Conservation (phyloP, 2,329 filamentous ascomycete genomes). For the Thielaviopsis punctulata region DNA sequence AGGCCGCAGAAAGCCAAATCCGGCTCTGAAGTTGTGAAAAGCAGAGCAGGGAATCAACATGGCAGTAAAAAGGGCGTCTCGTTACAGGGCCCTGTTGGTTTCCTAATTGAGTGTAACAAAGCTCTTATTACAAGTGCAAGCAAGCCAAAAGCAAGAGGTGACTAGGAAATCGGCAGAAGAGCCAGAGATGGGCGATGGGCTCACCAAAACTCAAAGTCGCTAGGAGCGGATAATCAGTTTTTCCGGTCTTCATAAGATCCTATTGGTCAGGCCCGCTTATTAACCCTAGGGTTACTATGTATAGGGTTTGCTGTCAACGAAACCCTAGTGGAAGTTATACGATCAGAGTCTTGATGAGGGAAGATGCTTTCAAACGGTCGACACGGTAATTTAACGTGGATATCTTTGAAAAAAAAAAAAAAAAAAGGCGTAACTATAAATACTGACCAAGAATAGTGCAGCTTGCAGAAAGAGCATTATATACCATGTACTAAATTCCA, state of each 20-base stretch:
- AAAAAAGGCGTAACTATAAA: neutral
- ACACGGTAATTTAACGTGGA: too few species aligned
- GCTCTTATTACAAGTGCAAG: neutral
- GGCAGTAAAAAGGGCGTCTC: neutral
- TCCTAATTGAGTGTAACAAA: neutral
- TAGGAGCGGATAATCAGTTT: neutral
- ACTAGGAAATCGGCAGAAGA: neutral
- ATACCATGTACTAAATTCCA: too few species aligned
- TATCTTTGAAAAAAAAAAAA: neutral
- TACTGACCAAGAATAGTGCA: neutral
- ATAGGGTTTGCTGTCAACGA: neutral
- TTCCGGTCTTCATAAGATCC: neutral
- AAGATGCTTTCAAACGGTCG: neutral
- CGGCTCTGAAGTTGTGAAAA: neutral
- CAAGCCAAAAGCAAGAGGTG: neutral
- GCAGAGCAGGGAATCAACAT: neutral
- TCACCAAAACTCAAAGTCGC: neutral
- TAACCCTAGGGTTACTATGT: neutral
- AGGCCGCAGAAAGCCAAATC: neutral
- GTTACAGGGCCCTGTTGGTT: neutral
- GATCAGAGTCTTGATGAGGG: neutral
- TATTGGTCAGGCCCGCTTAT: neutral
- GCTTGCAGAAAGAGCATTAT: too few species aligned
- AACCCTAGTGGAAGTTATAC: neutral
- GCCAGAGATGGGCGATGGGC: neutral